phyloP scores from a whole-genome alignment of 805 yeast genomes.

The Candida patagonica region DNA sequence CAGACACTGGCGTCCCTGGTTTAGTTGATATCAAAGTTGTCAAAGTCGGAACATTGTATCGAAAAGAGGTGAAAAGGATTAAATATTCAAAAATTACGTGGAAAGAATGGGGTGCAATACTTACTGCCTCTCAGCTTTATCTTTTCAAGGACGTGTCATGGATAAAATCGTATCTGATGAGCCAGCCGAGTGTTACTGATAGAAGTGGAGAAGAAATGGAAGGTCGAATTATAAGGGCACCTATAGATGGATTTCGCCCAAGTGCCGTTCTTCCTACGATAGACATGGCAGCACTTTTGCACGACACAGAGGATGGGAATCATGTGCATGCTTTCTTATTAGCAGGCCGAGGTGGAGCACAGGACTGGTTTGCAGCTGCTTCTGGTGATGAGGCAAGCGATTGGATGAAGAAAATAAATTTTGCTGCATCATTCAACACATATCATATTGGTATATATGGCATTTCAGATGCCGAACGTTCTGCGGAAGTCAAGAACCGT shows the following conservation, averaged over 20 bases:
- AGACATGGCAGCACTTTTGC: slow-evolving; percentile 33
- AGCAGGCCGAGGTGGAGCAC: slow-evolving; percentile 24
- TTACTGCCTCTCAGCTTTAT: slow-evolving; percentile 34
- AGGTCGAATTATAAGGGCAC: slow-evolving; percentile 20
- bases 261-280: slow-evolving; percentile 30
- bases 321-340: slow-evolving; percentile 23
- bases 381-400: slow-evolving; percentile 39
- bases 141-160: slow-evolving; percentile 32
- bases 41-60: slow-evolving; percentile 30
- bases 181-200: slow-evolving; percentile 5
- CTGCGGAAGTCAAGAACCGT: background rate
- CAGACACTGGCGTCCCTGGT: slow-evolving; percentile 25
- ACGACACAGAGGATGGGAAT: slow-evolving; percentile 5
- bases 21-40: slow-evolving; percentile 30
- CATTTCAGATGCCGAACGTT: slow-evolving; percentile 4
- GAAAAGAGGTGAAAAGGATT: slow-evolving; percentile 28
- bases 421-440: slow-evolving; percentile 39
- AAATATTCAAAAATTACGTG: slow-evolving; percentile 24
- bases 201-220: background rate
- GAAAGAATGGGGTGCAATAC: slow-evolving; percentile 35
- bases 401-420: slow-evolving; percentile 53
- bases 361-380: slow-evolving; percentile 34
- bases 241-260: slow-evolving; percentile 30
- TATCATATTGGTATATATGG: slow-evolving; percentile 27
- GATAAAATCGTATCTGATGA: slow-evolving; percentile 20